These are phyloP conservation scores for Coelastrella sp. DNA, from an alignment of 139 green algal genomes.

Conservation along the genomic window DNA sequence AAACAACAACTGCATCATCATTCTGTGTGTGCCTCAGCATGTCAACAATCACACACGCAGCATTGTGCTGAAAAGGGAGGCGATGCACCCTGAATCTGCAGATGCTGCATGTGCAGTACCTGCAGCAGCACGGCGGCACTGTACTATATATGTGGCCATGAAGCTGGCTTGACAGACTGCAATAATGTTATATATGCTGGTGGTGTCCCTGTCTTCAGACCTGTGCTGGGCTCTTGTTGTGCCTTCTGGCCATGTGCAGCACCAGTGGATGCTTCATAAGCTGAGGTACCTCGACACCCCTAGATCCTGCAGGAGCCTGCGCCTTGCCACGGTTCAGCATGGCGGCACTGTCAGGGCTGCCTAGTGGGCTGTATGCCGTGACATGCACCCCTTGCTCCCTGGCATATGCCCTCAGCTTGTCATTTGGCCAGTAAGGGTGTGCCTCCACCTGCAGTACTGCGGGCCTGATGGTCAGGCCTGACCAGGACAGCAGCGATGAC, in stretches of 20 bases:
- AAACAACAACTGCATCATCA: too few species aligned
- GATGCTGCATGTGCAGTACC: too few species aligned
- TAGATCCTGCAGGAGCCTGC: background rate
- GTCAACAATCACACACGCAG: too few species aligned
- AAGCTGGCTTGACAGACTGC: too few species aligned
- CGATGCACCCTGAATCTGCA: too few species aligned
- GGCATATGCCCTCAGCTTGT: conserved; percentile 78
- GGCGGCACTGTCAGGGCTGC: conserved; percentile 80
- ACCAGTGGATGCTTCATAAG: conserved; percentile 81
- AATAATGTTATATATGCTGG: too few species aligned
- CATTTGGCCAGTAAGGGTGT: conserved; percentile 92
- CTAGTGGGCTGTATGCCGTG: conserved; percentile 91
- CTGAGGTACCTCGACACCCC: background rate
- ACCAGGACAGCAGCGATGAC: conserved; percentile 59
- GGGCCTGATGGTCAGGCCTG: conserved; percentile 1
- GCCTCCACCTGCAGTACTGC: conserved; percentile 67
- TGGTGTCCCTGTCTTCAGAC: conserved; percentile 30
- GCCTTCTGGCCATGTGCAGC: conserved; percentile 63
- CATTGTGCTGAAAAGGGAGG: too few species aligned
- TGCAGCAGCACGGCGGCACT: too few species aligned
- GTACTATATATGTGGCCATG: too few species aligned
- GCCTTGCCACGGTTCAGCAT: conserved; percentile 72
- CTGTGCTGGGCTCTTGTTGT: conserved; percentile 73
- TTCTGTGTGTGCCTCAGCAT: too few species aligned
- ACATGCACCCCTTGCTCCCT: conserved; percentile 81